These are phyloP conservation scores for Fusarium dimerum DNA, from an alignment of 2,329 filamentous ascomycete genomes.

Conservation along the genomic window DNA sequence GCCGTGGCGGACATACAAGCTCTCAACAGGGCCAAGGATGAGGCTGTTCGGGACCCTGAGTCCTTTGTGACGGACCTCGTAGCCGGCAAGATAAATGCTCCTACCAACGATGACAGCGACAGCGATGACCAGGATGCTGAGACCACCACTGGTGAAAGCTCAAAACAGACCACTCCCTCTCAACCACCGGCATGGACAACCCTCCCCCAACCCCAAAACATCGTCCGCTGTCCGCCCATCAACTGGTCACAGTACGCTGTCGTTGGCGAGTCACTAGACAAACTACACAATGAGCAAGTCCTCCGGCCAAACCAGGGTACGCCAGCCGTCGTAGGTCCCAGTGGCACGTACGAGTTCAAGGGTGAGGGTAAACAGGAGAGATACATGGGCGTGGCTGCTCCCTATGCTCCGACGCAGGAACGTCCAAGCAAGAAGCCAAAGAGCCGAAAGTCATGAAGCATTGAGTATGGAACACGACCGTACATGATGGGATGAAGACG, in stretches of 20 bases:
- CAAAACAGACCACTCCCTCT: constrained; percentile 21
- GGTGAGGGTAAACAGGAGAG: constrained; percentile 46
- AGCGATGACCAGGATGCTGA: constrained; percentile 33
- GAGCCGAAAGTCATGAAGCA: constrained; percentile 31
- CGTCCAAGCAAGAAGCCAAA: constrained; percentile 43
- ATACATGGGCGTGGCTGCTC: constrained; percentile 55
- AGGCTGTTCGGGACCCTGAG: constrained; percentile 69
- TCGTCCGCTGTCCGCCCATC: constrained; percentile 83
- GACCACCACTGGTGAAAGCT: constrained; percentile 28
- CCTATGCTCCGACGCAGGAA: constrained; percentile 57
- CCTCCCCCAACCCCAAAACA: constrained; percentile 76
- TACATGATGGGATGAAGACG: constrained; percentile 11
- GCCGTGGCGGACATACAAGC: constrained; percentile 73
- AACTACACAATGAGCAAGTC: constrained; percentile 79
- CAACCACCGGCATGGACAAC: constrained; percentile 53
- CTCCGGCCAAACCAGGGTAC: constrained; percentile 59
- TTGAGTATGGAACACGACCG: constrained; percentile 5
- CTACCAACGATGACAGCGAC: constrained; percentile 30
- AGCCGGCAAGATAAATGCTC: constrained; percentile 56
- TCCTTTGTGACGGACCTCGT: constrained; percentile 70
- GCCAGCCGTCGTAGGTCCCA: constrained; percentile 46
- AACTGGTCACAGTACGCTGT: constrained; percentile 96
- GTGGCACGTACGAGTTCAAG: constrained; percentile 54
- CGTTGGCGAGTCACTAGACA: constrained; percentile 77
- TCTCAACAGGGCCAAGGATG: constrained; percentile 68